Base-by-base conservation (phyloP, 371 early-diverging fungal species). In the Hamiltosporidium magnivora region DNA sequence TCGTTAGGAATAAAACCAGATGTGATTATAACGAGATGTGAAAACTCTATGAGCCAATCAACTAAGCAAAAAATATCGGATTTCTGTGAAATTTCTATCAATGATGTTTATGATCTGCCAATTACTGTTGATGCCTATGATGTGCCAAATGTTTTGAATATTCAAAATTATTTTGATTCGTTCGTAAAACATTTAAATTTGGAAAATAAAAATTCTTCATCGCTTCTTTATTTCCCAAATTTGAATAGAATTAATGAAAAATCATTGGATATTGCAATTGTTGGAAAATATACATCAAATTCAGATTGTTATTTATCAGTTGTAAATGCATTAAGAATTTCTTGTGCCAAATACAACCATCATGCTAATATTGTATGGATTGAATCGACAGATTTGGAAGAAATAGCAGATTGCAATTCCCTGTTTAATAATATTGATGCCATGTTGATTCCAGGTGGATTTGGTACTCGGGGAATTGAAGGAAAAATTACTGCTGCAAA, bases 391-490 rank as follows among this genome's bases (percentile, higher is more conserved):
- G 88, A 91, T 76, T 84, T 95, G 43, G 25, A 25, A 25, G 94
- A 93, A 80, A 79, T 83, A 9, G 84, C 84, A 54, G 84, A 86
- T 73, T 79, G 84, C 61, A 75, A 80, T 61, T 85, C 89, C 38
- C 14, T 1, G 11, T n/a, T 54, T 3, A n/a, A 36, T 54, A 36
- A 36, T 38, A 66, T 66, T 44, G 82, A 92, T 78, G 96, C 95
- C 66, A 89, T 99, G 62, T 83, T 99, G n/a, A 90, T 96, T 37
- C 97, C 99, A 25, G 99, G 99, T 74, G 99, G 99, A 43, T 99
- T 97, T 79, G 99, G 99, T 61, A 82, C 82, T 64, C 90, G 94
- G 77, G 96, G 96, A 71, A 87, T 88, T 49, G 97, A 94, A 77
- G 94, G 95, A 72, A 99, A 90, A 88, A 86, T 97, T 53, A 77